Evolutionary conservation across 208 protist genomes (phyloP).

Genomic region (Naegleria fowleri): DNA sequence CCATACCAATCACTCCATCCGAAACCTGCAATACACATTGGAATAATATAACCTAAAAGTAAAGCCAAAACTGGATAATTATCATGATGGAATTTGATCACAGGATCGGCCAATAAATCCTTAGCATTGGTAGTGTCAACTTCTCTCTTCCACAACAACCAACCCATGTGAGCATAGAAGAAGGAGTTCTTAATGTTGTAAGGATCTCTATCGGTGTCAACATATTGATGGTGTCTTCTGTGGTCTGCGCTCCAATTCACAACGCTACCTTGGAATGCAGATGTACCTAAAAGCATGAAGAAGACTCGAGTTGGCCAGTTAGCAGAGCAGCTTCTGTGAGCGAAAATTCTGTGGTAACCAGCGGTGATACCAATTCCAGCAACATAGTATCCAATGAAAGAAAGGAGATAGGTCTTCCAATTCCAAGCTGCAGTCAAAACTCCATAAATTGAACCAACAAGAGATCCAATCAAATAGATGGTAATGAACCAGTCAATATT

Average conservation of each 20-base stretch:
- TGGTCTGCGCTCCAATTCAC: slow-evolving; percentile 80
- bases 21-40: slow-evolving; percentile 67
- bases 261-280: slow-evolving; percentile 76
- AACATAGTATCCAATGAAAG: slow-evolving; percentile 63
- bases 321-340: slow-evolving; percentile 70
- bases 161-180: slow-evolving; percentile 77
- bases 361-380: slow-evolving; percentile 77
- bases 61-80: slow-evolving; percentile 63
- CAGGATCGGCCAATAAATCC: slow-evolving; percentile 70
- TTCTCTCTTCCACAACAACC: slow-evolving; percentile 83
- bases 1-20: slow-evolving; percentile 71
- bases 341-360: slow-evolving; percentile 78
- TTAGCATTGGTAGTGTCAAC: slow-evolving; percentile 59
- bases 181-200: slow-evolving; percentile 79
- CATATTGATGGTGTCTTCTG: slow-evolving; percentile 78
- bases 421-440: slow-evolving; percentile 40
- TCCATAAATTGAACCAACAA: neutral
- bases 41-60: slow-evolving; percentile 69
- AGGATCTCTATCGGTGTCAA: slow-evolving; percentile 78
- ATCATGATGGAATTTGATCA: slow-evolving; percentile 72
- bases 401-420: slow-evolving; percentile 62
- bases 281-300: slow-evolving; percentile 65
- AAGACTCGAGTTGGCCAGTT: slow-evolving; percentile 56
- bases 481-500: slow-evolving; percentile 20
- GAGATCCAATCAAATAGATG: neutral